Base-by-base conservation (phyloP, 2,329 filamentous ascomycete genomes). In the Fusarium coicis region DNA sequence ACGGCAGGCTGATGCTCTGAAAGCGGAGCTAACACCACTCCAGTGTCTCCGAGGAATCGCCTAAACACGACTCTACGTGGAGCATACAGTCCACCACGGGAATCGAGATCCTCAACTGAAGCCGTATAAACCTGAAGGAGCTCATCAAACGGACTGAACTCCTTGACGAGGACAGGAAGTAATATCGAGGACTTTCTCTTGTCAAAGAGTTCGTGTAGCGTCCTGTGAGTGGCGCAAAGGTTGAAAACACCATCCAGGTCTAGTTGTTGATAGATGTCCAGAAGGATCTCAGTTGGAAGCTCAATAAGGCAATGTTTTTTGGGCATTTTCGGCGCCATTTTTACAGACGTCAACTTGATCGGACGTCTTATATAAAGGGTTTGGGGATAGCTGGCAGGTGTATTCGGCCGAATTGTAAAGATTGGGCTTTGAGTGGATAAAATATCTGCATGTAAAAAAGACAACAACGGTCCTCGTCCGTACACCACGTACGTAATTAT, bases 111-210 rank as follows among this genome's bases (percentile, higher is more conserved):
- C 7, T 78, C 78, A 14, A 78, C 74, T 6, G 82, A 81, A 26
- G 85, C 83, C 16, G 84, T 86, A 61, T 85, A 83, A 23, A 87
- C 75, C 63, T 85, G 84, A 23, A 89, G 80, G 16, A 89, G 80
- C 21, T 83, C 83, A 23, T 85, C 81, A 39, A 87, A 80, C 3
- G 81, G 87, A 68, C 79, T 82, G 64, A 84, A 85, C 30, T 87
- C 84, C 11, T 78, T 78, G 50, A 77, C 72, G 10, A 88, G 77
- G 42, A 87, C 80, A 8, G 80, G 80, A 18, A 85, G 75, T 52
- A 89, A 72, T 28, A 89, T 83, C 2, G 78, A 75, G 2, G 80
- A 71, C 75, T 84, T 85, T 72, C 85, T 81, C 8, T 76, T 75
- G 14, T 78, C 74, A 57, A 87, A 85, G n/a, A 88, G 80, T 7